phyloP scores from a whole-genome alignment of 495 filamentous ascomycete genomes.

The Tuber microsphaerosporum region DNA sequence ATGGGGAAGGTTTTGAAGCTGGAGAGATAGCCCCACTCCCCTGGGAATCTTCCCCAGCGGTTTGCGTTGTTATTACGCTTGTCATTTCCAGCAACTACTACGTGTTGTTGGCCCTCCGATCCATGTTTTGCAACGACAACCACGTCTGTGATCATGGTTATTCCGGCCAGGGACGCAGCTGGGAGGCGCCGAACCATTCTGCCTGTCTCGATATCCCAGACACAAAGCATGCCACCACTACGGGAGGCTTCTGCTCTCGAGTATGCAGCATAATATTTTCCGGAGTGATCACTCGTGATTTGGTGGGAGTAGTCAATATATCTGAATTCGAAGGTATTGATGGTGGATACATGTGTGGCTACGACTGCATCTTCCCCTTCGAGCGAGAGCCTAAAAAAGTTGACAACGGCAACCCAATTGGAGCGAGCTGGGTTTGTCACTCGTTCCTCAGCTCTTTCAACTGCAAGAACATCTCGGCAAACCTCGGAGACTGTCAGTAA shows the following conservation, averaged over 20 bases:
- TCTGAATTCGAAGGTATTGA: slow-evolving; percentile 23
- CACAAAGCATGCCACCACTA: slow-evolving; percentile 8
- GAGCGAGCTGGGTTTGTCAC: slow-evolving; percentile 1
- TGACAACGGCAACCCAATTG: slow-evolving; percentile 10
- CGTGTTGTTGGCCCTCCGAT: not conserved
- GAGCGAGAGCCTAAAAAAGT: slow-evolving; percentile 15
- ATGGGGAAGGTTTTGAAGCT: slow-evolving; percentile 20
- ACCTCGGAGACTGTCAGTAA: not conserved
- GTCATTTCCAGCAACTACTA: slow-evolving; percentile 26
- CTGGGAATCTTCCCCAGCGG: slow-evolving; percentile 21
- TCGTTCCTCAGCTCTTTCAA: slow-evolving; percentile 21
- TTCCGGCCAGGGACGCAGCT: slow-evolving; percentile 4
- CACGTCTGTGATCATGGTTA: slow-evolving; percentile 22
- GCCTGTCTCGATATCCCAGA: slow-evolving; percentile 29
- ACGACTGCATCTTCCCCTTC: slow-evolving; percentile 1
- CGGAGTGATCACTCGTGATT: slow-evolving; percentile 28
- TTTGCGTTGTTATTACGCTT: slow-evolving; percentile 25
- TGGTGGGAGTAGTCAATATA: slow-evolving; percentile 33
- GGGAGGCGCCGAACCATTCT: slow-evolving; percentile 11
- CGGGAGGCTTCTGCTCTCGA: slow-evolving; percentile 13
- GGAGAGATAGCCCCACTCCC: slow-evolving; percentile 27
- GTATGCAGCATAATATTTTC: slow-evolving; percentile 28
- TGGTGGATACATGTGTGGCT: slow-evolving; percentile 7
- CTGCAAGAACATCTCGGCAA: slow-evolving; percentile 16
- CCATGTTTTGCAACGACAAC: slow-evolving; percentile 10